Evolutionary conservation across 345 rosid species (phyloP), one percentile per base, ranked within the genome.

Genomic region (Brassica incana): DNA sequence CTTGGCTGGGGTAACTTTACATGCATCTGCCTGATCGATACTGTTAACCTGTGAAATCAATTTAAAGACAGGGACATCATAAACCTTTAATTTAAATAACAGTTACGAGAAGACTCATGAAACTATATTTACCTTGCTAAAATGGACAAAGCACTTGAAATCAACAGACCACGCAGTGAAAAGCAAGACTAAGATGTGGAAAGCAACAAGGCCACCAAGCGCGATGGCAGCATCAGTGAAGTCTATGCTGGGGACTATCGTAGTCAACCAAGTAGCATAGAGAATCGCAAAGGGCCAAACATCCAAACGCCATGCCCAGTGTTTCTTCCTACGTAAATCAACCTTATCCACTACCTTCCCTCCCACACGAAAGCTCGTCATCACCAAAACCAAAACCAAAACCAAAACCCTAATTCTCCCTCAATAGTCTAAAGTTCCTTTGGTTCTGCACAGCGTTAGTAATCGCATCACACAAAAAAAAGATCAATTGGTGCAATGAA

Each of bases 161-260:
- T 91, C 97, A 7, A 93, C 92, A 3, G 93, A 95, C 99, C 99
- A 93, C 4, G 87, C 88, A 5, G 97, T 95, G 88, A 95, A 95
- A 69, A 95, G 97, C 85, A 82, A 83, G 81, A 87, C 89, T 64
- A 95, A 83, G 78, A 90, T 79, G 79, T 93, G 97, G 70, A 82
- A 62, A 32, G 90, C 88, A 54, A 73, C 70, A 70, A 95, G 90
- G 14, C 67, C 95, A 50, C 98, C 98, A 1, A 95, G 77, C 2
- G 84, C 97, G 2, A 95, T 93, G 33, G 45, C n/a, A 33, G 99
- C 98, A 62, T 95, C 99, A 1, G 62, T 75, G 58, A 90, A 83
- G 78, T 95, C 95, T 45, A 95, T 77, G 79, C 88, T 91, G 1
- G 97, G 97, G 16, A 90, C 79, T 66, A 93, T 80, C 0, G 78